Evolutionary conservation across 2,329 filamentous ascomycete species (phyloP).

Genomic region (Claviceps sp.): DNA sequence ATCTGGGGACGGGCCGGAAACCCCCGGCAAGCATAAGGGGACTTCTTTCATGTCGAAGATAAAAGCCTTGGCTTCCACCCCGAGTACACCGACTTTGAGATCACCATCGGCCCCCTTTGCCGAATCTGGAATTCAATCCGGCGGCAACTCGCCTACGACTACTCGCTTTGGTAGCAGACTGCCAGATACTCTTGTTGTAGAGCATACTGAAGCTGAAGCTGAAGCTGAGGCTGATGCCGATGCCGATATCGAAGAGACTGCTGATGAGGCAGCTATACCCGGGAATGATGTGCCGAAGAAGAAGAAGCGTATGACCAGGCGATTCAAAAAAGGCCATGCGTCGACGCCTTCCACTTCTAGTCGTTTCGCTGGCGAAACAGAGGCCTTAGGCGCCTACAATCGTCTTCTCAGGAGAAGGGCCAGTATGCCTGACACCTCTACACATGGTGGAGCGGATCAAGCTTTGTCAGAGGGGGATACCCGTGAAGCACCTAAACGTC

Average conservation of each 20-base stretch:
- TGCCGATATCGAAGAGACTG: conserved; percentile 44
- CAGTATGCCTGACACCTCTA: conserved; percentile 46
- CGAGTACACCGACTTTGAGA: conserved; percentile 33
- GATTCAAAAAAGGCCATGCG: conserved; percentile 37
- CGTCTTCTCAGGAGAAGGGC: conserved; percentile 48
- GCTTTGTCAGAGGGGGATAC: conserved; percentile 66
- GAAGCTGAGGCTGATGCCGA: conserved; percentile 21
- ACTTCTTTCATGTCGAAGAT: conserved; percentile 66
- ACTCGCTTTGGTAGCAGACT: conserved; percentile 32
- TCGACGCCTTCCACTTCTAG: conserved; percentile 55
- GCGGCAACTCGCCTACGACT: conserved; percentile 33
- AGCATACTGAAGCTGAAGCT: conserved; percentile 15
- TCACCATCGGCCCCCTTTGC: conserved; percentile 18
- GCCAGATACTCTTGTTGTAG: conserved; percentile 40
- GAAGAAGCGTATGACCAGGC: conserved; percentile 49
- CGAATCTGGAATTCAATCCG: conserved; percentile 26
- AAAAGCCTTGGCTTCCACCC: conserved; percentile 52
- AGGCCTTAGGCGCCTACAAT: conserved; percentile 27
- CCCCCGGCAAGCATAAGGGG: conserved; percentile 41
- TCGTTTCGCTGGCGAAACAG: conserved; percentile 27
- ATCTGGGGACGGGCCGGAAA: conserved; percentile 55
- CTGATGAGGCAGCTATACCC: conserved; percentile 52
- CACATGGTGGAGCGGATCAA: conserved; percentile 36
- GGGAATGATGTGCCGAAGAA: conserved; percentile 29
- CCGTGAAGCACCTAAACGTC: conserved; percentile 42